These are phyloP conservation scores for Globisporangium nodosum DNA, from an alignment of 352 stramenopile species.

Conservation along the genomic window DNA sequence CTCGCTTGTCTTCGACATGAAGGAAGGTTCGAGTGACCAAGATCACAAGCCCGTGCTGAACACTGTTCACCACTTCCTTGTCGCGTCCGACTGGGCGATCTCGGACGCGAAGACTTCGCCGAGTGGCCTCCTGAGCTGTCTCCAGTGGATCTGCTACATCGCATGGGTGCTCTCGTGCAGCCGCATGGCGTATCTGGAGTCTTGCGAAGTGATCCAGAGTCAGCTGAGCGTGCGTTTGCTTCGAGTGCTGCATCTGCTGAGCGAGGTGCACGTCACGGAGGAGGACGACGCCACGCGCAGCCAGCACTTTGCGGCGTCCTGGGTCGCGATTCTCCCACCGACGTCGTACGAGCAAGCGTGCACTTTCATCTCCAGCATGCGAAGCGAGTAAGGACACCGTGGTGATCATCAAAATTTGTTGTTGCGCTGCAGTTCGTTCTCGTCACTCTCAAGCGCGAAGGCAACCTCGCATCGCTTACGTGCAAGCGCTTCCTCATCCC, in stretches of 20 bases:
- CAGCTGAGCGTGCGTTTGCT: slow-evolving; percentile 29
- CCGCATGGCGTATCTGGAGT: slow-evolving; percentile 10
- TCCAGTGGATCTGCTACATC: slow-evolving; percentile 32
- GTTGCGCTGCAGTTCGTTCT: neutral
- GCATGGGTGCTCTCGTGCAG: slow-evolving; percentile 10
- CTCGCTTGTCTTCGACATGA: slow-evolving; percentile 7
- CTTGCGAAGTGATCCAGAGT: slow-evolving; percentile 9
- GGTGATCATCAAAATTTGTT: neutral
- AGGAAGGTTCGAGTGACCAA: neutral
- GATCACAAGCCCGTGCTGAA: slow-evolving; percentile 12
- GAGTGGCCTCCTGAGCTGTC: slow-evolving; percentile 20
- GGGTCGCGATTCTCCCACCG: slow-evolving; percentile 25
- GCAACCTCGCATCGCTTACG: neutral
- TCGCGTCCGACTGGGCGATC: slow-evolving; percentile 16
- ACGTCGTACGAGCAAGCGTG: slow-evolving; percentile 15
- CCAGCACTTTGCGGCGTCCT: slow-evolving; percentile 25
- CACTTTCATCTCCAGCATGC: slow-evolving; percentile 8
- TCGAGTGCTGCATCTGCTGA: slow-evolving; percentile 25
- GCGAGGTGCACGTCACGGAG: slow-evolving; percentile 5
- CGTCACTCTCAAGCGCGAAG: neutral
- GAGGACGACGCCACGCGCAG: slow-evolving; percentile 15
- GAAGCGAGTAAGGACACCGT: neutral
- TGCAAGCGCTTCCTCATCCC: neutral
- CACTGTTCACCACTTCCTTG: slow-evolving; percentile 23
- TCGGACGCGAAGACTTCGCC: slow-evolving; percentile 18